These are phyloP conservation scores for Colletotrichum plurivorum DNA, from an alignment of 2,329 filamentous ascomycete genomes.

Conservation along the genomic window DNA sequence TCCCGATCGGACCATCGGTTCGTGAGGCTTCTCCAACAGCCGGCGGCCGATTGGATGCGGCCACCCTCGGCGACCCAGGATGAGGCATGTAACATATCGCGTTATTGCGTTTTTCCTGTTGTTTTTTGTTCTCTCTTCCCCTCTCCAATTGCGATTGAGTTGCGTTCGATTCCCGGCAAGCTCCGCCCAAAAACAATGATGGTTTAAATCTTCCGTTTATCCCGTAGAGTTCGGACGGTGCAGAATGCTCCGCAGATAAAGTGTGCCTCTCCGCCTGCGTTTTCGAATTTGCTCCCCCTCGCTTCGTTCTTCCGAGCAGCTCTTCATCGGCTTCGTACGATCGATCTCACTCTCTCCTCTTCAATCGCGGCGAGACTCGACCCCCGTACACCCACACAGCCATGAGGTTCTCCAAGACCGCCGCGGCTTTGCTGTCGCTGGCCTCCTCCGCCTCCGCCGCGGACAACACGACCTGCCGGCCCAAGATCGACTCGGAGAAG, in stretches of 20 bases:
- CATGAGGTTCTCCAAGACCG: constrained; percentile 38
- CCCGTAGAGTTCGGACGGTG: too few species aligned
- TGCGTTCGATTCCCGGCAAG: neutral
- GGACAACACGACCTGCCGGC: constrained; percentile 35
- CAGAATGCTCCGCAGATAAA: too few species aligned
- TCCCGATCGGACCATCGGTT: constrained; percentile 35
- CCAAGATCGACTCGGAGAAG: constrained; percentile 40
- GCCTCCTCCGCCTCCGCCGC: constrained; percentile 11
- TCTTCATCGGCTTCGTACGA: too few species aligned
- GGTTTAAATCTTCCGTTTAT: too few species aligned
- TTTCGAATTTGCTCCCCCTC: too few species aligned
- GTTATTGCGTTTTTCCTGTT: neutral
- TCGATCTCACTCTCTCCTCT: too few species aligned
- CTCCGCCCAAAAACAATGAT: too few species aligned
- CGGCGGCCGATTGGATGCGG: constrained; percentile 26
- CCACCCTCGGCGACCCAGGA: constrained; percentile 31
- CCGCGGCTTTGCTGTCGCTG: constrained; percentile 37
- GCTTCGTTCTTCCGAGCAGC: too few species aligned
- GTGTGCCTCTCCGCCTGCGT: too few species aligned
- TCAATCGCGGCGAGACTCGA: too few species aligned
- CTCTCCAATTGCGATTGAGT: neutral
- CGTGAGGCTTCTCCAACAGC: constrained; percentile 8
- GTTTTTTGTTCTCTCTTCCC: neutral
- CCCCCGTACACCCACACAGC: neutral
- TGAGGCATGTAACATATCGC: constrained; percentile 26